phyloP scores from a whole-genome alignment of 352 stramenopile genomes.

The Hyaloperonospora brassicae region DNA sequence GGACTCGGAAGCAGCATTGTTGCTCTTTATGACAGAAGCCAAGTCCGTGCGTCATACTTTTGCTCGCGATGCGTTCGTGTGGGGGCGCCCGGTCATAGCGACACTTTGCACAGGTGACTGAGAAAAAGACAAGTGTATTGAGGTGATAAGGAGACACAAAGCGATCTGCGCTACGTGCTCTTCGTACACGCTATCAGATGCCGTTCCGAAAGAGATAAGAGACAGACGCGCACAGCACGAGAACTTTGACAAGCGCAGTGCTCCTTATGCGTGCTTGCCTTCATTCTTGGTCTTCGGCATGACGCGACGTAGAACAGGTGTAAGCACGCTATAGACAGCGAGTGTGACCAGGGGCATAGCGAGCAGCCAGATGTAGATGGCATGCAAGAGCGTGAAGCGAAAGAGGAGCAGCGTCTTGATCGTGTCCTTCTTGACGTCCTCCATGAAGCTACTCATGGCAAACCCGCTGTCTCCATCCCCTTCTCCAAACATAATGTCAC shows the following conservation, averaged over 20 bases:
- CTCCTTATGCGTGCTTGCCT: conserved; percentile 31
- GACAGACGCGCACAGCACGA: too few species aligned
- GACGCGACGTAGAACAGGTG: conserved; percentile 49
- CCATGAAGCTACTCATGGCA: conserved; percentile 56
- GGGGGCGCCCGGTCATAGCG: too few species aligned
- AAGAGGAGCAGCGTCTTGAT: conserved; percentile 68
- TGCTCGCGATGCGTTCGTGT: too few species aligned
- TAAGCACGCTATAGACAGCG: conserved; percentile 56
- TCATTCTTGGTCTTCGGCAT: conserved; percentile 54
- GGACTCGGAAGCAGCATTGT: too few species aligned
- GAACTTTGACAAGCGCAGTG: background rate
- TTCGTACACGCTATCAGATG: too few species aligned
- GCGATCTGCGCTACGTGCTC: too few species aligned
- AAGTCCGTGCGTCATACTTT: too few species aligned
- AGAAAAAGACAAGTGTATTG: too few species aligned
- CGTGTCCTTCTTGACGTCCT: conserved; percentile 65
- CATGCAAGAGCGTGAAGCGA: conserved; percentile 70
- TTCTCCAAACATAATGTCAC: conserved; percentile 37
- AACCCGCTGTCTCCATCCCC: conserved; percentile 50
- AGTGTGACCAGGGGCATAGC: conserved; percentile 55
- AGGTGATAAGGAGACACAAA: too few species aligned
- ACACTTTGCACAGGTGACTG: too few species aligned
- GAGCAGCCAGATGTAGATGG: conserved; percentile 74
- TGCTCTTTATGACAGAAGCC: too few species aligned
- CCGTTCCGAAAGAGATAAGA: too few species aligned